Evolutionary conservation across 306 rosid genomes (phyloP), one percentile per base, ranked within the genome.

Genomic region (Dryas alaskensis): DNA sequence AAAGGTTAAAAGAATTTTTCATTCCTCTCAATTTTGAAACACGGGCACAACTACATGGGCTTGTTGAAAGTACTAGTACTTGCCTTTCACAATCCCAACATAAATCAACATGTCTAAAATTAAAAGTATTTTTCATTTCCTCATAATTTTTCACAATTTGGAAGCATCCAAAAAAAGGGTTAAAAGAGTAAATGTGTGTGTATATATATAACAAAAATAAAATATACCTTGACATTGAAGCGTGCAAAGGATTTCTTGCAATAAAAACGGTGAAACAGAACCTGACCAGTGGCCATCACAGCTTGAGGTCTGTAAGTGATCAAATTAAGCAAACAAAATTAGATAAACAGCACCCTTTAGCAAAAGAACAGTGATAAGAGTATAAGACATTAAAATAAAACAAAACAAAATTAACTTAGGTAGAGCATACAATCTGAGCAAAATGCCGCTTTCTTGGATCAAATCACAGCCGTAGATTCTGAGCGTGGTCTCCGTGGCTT

Each of bases 281-380:
- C 99, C 82, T 94, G 97, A 11, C 96, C 97, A 47, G 99, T 92
- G 69, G 98, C 99, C 99, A 94, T 94, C 69, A 92, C 97, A 4
- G 99, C 99, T 66, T 92, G 98, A 40, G 98, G 96, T 74, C 99
- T 92, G 81, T 54, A 50, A 45, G 45, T 67, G 75, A 78, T 72
- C 66, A 25, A 19, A 45, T 44, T 2, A 39, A 19, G 16, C 65
- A 52, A 17, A 0, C 74, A 43, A 25, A 22, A 72, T 1, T 14
- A 17, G 2, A 39, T 2, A 45, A 55, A 44, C n/a, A 42, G 17
- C 11, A 53, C 16, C 45, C 11, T 60, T 39, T 25, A 25, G 25
- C 12, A 22, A 37, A 14, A 62, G 42, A 67, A 5, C 48, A 67
- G 44, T 4, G 40, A 45, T 6, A 71, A n/a, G n/a, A n/a, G n/a